Percentiles rank a stretch among this genome's conserved stretches.
Evolutionary conservation across 2,329 filamentous ascomycete species (phyloP).

Genomic region (Hypoxylon sp.): DNA sequence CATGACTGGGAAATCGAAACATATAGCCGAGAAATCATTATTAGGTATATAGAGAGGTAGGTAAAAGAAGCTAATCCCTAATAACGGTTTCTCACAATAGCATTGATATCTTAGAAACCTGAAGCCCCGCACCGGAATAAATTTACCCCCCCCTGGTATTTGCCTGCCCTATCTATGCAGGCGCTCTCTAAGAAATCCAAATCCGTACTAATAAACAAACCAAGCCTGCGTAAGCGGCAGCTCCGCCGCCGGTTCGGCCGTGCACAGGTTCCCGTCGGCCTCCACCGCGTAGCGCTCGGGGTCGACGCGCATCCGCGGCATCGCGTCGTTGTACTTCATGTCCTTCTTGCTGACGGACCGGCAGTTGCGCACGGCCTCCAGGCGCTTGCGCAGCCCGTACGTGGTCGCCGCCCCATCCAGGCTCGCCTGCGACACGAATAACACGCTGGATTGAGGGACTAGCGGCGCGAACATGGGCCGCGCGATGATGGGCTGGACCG

Average conservation of each 20-base stretch:
- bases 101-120: neutral
- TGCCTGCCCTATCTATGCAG: too few species aligned
- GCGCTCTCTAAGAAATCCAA: too few species aligned
- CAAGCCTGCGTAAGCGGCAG: slow-evolving; percentile 83
- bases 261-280: slow-evolving; percentile 81
- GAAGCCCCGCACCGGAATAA: too few species aligned
- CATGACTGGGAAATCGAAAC: too few species aligned
- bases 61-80: too few species aligned
- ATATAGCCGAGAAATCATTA: too few species aligned
- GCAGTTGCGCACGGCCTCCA: slow-evolving; percentile 84
- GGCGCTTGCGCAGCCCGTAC: slow-evolving; percentile 81
- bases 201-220: slow-evolving; percentile 73
- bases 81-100: too few species aligned
- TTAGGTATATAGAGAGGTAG: too few species aligned
- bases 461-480: slow-evolving; percentile 87
- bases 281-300: slow-evolving; percentile 90
- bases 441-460: slow-evolving; percentile 78
- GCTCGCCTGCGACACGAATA: slow-evolving; percentile 83
- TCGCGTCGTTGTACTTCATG: slow-evolving; percentile 89
- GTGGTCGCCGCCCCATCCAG: slow-evolving; percentile 64
- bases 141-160: too few species aligned
- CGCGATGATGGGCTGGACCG: slow-evolving; percentile 84
- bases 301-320: slow-evolving; percentile 91
- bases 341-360: slow-evolving; percentile 81
- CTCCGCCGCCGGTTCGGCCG: slow-evolving; percentile 75